Evolutionary conservation across 2,329 filamentous ascomycete species (phyloP), one percentile per base, ranked within the genome.

Genomic region (Diaporthe nobilis): DNA sequence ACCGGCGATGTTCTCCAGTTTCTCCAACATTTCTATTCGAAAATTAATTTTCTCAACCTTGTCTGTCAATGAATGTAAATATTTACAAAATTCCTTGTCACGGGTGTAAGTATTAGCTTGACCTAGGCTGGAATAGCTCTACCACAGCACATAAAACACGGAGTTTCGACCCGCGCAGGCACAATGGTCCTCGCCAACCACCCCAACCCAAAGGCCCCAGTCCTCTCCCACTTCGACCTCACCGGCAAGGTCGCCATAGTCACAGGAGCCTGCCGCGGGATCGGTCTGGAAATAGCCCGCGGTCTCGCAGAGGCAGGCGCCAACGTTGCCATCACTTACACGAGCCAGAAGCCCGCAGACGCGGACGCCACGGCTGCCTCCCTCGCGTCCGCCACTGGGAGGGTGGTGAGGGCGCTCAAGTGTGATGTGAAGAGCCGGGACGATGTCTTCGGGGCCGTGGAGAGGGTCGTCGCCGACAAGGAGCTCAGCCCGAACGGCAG

Each of bases 401-500:
- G 76, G 13, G 25, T 77, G 5, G 80, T 84, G 39, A 82, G 82
- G 76, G 83, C 84, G 7, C 86, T 85, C 78, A 80, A 82, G 74
- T 84, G 82, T 79, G 80, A 86, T 53, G 85, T 87, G 4, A 79
- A 78, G 12, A 81, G 81, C 71, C 78, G 79, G 0, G 79, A 79
- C 15, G 77, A 79, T 6, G 80, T 85, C 2, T 80, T 83, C 72
- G 78, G 79, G 3, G 79, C 82, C 61, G 81, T 85, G 71, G 75
- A 85, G 2, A 76, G 79, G 4, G 83, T 83, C 0, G 82, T 83
- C 13, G 78, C 81, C 55, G 85, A 86, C 25, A 79, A 86, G 22
- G 83, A 83, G 53, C 65, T 68, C 31, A 68, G 65, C 65, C 65
- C 65, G 17, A 9, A 37, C 20, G 81, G 82, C 6, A 83, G 84